phyloP scores from a whole-genome alignment of 2,329 filamentous ascomycete genomes.

The Pezicula carpinea region DNA sequence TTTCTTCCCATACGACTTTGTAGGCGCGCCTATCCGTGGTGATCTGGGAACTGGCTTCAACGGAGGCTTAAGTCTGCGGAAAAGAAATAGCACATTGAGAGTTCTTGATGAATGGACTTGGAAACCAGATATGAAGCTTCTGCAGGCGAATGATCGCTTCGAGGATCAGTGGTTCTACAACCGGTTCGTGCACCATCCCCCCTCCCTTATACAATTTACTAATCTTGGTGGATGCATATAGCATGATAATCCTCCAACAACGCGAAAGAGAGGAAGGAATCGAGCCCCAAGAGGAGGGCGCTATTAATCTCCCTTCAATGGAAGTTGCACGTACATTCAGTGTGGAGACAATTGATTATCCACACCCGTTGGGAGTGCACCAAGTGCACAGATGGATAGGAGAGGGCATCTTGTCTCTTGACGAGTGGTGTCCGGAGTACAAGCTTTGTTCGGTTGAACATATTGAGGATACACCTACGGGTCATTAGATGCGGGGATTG shows the following conservation, averaged over 20 bases:
- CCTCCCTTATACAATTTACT: not conserved
- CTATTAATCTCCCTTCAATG: constrained; percentile 22
- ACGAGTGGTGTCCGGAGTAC: constrained; percentile 24
- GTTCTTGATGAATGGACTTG: constrained; percentile 25
- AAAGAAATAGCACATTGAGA: constrained; percentile 29
- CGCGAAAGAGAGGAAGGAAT: constrained; percentile 16
- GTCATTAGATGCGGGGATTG: not conserved
- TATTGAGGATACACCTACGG: constrained; percentile 4
- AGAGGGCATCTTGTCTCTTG: constrained; percentile 4
- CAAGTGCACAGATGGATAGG: constrained; percentile 24
- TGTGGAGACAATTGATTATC: constrained; percentile 27
- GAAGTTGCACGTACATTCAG: constrained; percentile 26
- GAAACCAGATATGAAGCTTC: constrained; percentile 8
- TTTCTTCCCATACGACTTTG: constrained; percentile 31
- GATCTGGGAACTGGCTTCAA: constrained; percentile 26
- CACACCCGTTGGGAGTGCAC: constrained; percentile 27
- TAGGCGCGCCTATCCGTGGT: constrained; percentile 29
- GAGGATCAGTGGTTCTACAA: constrained; percentile 28
- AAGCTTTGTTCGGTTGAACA: constrained; percentile 15
- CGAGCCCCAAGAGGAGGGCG: constrained; percentile 13
- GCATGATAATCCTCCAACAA: constrained; percentile 17
- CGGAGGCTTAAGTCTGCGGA: constrained; percentile 34
- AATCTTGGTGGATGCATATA: constrained; percentile 4
- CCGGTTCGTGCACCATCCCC: constrained; percentile 11
- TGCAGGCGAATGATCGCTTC: constrained; percentile 16